Evolutionary conservation across 2,329 filamentous ascomycete species (phyloP).

Genomic region (Westerdykella ornata): DNA sequence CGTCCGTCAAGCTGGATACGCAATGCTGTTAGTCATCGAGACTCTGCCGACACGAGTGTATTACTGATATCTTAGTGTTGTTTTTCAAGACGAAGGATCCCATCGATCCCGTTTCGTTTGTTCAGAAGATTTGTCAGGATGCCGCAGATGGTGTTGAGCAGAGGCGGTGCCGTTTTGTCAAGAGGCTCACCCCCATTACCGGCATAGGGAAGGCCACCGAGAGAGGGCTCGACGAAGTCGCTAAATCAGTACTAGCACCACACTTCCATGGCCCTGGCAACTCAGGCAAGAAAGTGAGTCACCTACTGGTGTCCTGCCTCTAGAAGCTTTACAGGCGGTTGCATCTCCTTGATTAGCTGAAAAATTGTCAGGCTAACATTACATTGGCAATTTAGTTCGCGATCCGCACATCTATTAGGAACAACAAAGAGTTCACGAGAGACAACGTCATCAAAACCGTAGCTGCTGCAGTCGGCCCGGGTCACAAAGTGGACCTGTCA

Average conservation of each 20-base stretch:
- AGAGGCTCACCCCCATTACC: conserved; percentile 55
- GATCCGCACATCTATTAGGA: conserved; percentile 72
- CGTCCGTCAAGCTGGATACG: conserved; percentile 49
- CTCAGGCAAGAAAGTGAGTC: conserved; percentile 47
- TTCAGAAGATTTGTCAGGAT: conserved; percentile 53
- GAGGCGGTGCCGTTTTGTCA: conserved; percentile 53
- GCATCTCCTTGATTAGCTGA: conserved; percentile 1
- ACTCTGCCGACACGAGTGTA: neutral
- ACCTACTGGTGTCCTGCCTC: conserved; percentile 1
- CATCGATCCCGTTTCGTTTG: conserved; percentile 55
- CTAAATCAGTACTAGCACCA: conserved; percentile 54
- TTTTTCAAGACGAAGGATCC: conserved; percentile 54
- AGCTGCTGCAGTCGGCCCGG: conserved; percentile 57
- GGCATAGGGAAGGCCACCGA: conserved; percentile 61
- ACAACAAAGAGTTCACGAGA: conserved; percentile 62
- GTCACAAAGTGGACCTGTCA: conserved; percentile 70
- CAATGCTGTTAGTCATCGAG: conserved; percentile 44
- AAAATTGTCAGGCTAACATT: conserved; percentile 14
- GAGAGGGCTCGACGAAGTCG: conserved; percentile 60
- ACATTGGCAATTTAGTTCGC: conserved; percentile 56
- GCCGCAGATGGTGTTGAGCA: conserved; percentile 46
- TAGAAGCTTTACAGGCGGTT: neutral
- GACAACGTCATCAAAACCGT: conserved; percentile 65
- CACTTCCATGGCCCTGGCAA: conserved; percentile 54
- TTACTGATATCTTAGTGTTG: conserved; percentile 40